Conservation (phyloP, 495 filamentous ascomycete species). For the Staphylotrichum tortipilum region DNA sequence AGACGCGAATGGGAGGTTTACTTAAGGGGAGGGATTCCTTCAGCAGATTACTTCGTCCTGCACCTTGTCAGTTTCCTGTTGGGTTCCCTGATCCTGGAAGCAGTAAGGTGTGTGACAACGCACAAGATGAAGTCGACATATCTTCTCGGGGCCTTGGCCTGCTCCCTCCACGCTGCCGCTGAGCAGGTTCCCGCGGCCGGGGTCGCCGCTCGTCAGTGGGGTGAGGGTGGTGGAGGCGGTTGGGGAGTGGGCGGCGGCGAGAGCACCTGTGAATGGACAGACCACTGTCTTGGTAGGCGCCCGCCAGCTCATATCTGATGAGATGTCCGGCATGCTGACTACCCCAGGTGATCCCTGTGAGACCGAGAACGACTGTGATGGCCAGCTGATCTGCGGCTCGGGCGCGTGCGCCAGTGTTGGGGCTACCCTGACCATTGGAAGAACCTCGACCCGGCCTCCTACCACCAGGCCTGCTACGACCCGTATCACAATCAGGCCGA, state of each 20-base stretch:
- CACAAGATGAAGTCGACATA: slow-evolving; percentile 3
- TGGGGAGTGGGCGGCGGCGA: neutral
- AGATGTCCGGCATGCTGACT: neutral
- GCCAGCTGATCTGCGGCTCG: slow-evolving; percentile 12
- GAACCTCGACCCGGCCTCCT: neutral
- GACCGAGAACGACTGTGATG: slow-evolving; percentile 17
- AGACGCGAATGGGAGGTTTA: no score
- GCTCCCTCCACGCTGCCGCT: neutral
- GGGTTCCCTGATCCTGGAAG: no score
- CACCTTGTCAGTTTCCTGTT: no score
- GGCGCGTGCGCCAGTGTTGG: slow-evolving; percentile 10
- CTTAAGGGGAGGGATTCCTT: no score
- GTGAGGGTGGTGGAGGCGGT: neutral
- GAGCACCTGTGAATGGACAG: slow-evolving; percentile 15
- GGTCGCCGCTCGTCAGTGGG: slow-evolving; percentile 1
- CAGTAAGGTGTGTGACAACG: no score
- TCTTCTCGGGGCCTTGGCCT: neutral
- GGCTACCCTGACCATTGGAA: neutral
- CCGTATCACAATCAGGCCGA: slow-evolving; percentile 5
- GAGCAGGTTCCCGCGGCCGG: neutral
- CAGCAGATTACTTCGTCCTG: no score
- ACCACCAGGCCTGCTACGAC: slow-evolving; percentile 1
- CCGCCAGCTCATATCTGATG: no score
- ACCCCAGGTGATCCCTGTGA: slow-evolving; percentile 15
- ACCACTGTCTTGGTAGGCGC: slow-evolving; percentile 23